A percentile compares a stretch with the other conserved stretches of the same genome.
These are phyloP conservation scores for Decorospora gaudefroyi DNA, from an alignment of 2,329 filamentous ascomycete genomes.

Conservation along the genomic window DNA sequence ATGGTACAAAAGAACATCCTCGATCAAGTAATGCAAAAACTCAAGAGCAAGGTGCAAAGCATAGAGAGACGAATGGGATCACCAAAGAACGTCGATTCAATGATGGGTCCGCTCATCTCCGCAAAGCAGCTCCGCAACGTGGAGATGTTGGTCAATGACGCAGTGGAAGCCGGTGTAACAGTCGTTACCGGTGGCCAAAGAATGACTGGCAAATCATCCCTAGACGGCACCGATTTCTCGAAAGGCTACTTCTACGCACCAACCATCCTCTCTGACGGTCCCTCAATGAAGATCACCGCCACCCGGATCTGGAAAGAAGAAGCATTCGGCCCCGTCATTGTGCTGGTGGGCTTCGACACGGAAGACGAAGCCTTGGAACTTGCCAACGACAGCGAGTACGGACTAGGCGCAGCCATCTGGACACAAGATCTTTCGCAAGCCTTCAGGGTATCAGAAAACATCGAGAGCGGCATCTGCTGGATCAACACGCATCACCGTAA, in stretches of 20 bases:
- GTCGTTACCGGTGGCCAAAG: conserved; percentile 56
- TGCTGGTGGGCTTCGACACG: conserved; percentile 53
- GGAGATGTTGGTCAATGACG: conserved; percentile 44
- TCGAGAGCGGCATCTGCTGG: conserved; percentile 57
- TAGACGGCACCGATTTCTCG: conserved; percentile 59
- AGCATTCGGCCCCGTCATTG: conserved; percentile 59
- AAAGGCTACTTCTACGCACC: conserved; percentile 58
- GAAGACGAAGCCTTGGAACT: conserved; percentile 55
- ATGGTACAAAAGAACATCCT: conserved; percentile 56
- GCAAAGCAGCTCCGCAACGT: conserved; percentile 53
- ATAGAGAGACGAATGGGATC: conserved; percentile 61
- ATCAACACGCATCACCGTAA: conserved; percentile 68
- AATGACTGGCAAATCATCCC: conserved; percentile 53
- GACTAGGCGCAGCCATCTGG: conserved; percentile 58
- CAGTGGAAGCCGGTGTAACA: conserved; percentile 45
- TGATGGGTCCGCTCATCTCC: conserved; percentile 69
- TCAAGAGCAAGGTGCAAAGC: conserved; percentile 54
- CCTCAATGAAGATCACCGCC: conserved; percentile 39
- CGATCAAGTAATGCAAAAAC: conserved; percentile 45
- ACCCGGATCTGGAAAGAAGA: conserved; percentile 53
- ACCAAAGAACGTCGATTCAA: conserved; percentile 60
- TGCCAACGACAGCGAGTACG: conserved; percentile 58
- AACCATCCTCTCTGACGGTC: conserved; percentile 48
- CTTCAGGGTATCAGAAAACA: conserved; percentile 53
- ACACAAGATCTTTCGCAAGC: conserved; percentile 56